Base-by-base conservation (phyloP, 345 rosid genomes). In the Chamaenerion angustifolium region DNA sequence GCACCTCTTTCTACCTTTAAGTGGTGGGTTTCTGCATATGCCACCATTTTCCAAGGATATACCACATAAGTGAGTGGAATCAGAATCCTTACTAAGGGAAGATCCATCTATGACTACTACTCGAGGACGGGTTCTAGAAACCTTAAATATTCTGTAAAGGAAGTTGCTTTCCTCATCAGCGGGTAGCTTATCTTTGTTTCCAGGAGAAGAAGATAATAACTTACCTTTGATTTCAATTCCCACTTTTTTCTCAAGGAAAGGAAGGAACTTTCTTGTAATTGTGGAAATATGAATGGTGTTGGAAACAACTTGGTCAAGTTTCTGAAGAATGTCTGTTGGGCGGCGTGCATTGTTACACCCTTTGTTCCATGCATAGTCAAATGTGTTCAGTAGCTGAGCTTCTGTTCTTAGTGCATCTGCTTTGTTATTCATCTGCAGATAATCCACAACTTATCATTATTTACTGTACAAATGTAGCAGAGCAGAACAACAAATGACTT, bases 321-420 rank as follows among this genome's bases (percentile, higher is more conserved):
- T 83, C 56, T 40, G 18, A 25, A 81, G 71, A 41, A 86, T 52
- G 56, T 78, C 88, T 46, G 62, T 17, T 16, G 74, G 92, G 31
- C 94, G 81, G 1, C 95, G 76, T 31, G 52, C 60, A 51, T 80
- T 86, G 14, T 90, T 86, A 35, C 76, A 55, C 4, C 87, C 88
- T 75, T 78, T 86, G 62, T 90, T 90, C 98, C 95, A 90, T 17
- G 92, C 98, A 63, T 86, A 90, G 52, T 90, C 95, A 61, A 86
- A 86, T 40, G 71, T 76, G 14, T 56, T 23, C 16, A 90, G 75
- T 49, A 86, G 77, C 68, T 40, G 56, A 21, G 71, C 60, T 68
- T 86, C 94, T 45, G 74, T 72, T 61, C 68, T 68, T 55, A 67
- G 64, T 48, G 95, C 94, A 48, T 55, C 77, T 43, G 57, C 78